Conservation (phyloP, 768 basidiomycete genomes). For the Hemileccinum impolitum region DNA sequence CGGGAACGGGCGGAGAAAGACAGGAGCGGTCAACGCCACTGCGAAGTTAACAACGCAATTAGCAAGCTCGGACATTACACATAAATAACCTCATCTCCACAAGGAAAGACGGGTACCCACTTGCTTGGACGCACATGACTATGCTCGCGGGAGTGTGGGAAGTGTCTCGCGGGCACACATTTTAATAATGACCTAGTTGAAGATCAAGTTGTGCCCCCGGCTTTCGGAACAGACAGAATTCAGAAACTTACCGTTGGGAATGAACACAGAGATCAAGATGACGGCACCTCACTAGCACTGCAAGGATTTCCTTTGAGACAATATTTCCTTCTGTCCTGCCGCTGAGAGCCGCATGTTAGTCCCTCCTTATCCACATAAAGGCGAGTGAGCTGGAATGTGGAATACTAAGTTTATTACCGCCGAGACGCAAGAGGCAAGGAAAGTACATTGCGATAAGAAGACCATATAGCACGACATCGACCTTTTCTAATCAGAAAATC, state of each 20-base stretch:
- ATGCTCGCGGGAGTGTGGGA: too few relatives aligned
- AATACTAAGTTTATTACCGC: slow-evolving; percentile 40
- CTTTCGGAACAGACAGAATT: too few relatives aligned
- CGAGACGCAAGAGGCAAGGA: slow-evolving; percentile 45
- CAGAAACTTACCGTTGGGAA: too few relatives aligned
- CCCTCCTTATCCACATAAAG: too few relatives aligned
- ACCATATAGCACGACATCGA: slow-evolving; percentile 33
- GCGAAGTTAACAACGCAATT: slow-evolving; percentile 38
- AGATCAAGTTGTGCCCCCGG: too few relatives aligned
- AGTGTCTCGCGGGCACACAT: too few relatives aligned
- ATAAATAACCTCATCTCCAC: background rate
- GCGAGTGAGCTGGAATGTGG: slow-evolving; percentile 29
- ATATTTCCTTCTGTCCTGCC: too few relatives aligned
- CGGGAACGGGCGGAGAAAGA: slow-evolving; percentile 42
- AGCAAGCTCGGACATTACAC: slow-evolving; percentile 14
- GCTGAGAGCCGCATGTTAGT: too few relatives aligned
- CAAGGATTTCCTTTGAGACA: too few relatives aligned
- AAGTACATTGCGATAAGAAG: slow-evolving; percentile 40
- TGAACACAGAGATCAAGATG: too few relatives aligned
- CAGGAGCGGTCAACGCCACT: slow-evolving; percentile 44
- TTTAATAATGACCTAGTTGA: too few relatives aligned
- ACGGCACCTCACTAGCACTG: too few relatives aligned
- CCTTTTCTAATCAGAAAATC: slow-evolving; percentile 8
- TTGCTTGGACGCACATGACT: slow-evolving; percentile 36
- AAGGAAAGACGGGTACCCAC: slow-evolving; percentile 22